Evolutionary conservation across 1,284 basidiomycete species (phyloP).

Genomic region (Malassezia cuniculi): DNA sequence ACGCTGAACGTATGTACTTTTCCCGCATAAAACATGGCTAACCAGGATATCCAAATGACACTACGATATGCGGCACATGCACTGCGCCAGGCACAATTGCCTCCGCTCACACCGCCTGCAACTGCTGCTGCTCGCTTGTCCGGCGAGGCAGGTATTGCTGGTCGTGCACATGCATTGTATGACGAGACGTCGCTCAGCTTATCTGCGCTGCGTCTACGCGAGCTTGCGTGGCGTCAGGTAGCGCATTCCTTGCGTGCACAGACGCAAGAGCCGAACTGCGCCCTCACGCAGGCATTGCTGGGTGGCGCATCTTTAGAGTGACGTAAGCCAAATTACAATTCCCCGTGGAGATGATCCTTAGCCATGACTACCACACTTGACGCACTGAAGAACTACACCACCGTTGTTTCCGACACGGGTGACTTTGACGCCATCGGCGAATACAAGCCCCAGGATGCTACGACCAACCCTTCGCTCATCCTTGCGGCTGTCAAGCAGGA

Average conservation of each 20-base stretch:
- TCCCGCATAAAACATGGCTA: background rate
- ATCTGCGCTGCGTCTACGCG: slow-evolving; percentile 11
- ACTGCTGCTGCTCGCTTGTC: slow-evolving; percentile 7
- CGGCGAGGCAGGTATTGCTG: slow-evolving; percentile 12
- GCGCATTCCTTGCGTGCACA: slow-evolving; percentile 6
- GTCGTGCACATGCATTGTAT: slow-evolving; percentile 1
- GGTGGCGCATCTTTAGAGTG: slow-evolving; percentile 1
- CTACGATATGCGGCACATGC: slow-evolving; percentile 12
- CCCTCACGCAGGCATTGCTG: background rate
- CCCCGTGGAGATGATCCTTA: slow-evolving; percentile 1
- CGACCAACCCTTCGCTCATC: slow-evolving; percentile 51
- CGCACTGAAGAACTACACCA: slow-evolving; percentile 41
- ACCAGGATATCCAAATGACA: slow-evolving; percentile 14
- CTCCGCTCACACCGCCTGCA: slow-evolving; percentile 10
- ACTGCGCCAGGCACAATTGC: slow-evolving; percentile 13
- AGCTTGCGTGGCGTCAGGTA: slow-evolving; percentile 11
- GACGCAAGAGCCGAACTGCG: background rate
- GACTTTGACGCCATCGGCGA: slow-evolving; percentile 43
- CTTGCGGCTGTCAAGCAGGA: slow-evolving; percentile 84
- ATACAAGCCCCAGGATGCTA: slow-evolving; percentile 46
- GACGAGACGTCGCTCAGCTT: slow-evolving; percentile 4
- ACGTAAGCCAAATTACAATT: slow-evolving; percentile 2
- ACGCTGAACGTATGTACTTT: slow-evolving; percentile 8
- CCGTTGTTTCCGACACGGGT: slow-evolving; percentile 44
- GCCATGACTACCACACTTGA: slow-evolving; percentile 26